Conservation (phyloP, 768 basidiomycete species). For the Psilocybe cyanescens region DNA sequence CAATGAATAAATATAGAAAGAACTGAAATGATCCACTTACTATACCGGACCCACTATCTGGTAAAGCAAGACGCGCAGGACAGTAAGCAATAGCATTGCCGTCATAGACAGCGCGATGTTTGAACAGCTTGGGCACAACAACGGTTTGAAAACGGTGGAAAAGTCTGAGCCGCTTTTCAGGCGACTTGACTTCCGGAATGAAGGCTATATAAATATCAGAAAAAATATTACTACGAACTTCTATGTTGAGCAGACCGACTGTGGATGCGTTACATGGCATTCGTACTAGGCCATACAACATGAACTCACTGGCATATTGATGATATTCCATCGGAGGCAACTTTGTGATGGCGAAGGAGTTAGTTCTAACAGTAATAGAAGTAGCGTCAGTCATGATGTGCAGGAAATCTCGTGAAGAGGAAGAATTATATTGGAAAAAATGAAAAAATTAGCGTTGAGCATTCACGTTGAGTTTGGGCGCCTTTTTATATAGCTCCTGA, state of each 20-base stretch:
- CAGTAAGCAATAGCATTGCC: background rate
- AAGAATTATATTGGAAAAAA: no score
- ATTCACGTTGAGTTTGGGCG: no score
- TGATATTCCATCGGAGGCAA: background rate
- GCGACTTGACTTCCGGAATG: background rate
- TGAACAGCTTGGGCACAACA: background rate
- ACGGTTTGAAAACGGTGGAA: background rate
- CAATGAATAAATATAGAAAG: background rate
- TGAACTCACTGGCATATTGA: background rate
- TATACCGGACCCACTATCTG: background rate
- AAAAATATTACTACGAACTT: background rate
- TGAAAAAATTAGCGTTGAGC: no score
- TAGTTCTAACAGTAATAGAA: background rate
- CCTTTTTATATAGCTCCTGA: no score
- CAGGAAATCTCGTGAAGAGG: no score
- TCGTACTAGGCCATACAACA: background rate
- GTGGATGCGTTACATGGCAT: background rate
- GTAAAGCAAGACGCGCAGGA: background rate
- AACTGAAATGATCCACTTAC: background rate
- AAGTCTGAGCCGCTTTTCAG: background rate
- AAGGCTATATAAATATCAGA: background rate
- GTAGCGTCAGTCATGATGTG: no score
- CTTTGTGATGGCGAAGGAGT: background rate
- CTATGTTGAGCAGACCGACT: background rate
- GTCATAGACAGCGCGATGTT: background rate